phyloP scores from a whole-genome alignment of 2,329 filamentous ascomycete genomes.

The Phyllosticta capitalensis region DNA sequence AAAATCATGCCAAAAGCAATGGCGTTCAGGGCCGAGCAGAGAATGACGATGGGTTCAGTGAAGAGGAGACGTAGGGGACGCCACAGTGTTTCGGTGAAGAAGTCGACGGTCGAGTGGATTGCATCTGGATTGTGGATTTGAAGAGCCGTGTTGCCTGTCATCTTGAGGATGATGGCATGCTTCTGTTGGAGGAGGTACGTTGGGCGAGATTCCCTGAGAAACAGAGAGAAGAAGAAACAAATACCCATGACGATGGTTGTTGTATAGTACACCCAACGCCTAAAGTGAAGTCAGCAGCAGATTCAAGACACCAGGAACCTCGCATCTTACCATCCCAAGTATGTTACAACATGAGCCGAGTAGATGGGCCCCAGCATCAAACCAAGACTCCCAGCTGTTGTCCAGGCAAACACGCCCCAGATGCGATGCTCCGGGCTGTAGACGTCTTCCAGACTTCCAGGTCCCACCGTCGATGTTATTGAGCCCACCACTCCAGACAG shows the following conservation, averaged over 20 bases:
- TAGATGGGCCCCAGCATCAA: slow-evolving; percentile 7
- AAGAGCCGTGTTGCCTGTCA: neutral
- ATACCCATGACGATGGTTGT: neutral
- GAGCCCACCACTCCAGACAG: neutral
- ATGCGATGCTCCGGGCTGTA: neutral
- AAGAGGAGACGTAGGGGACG: slow-evolving; percentile 6
- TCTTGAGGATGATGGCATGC: neutral
- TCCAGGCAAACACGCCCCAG: slow-evolving; percentile 6
- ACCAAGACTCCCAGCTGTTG: slow-evolving; percentile 2
- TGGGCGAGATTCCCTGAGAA: slow-evolving; percentile 2
- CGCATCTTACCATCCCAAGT: slow-evolving; percentile 1
- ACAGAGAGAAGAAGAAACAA: neutral
- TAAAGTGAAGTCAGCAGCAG: neutral
- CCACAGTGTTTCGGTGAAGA: slow-evolving; percentile 1
- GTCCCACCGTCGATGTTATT: slow-evolving; percentile 1
- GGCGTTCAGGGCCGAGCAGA: slow-evolving; percentile 3
- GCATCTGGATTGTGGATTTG: slow-evolving; percentile 8
- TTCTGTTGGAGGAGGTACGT: slow-evolving; percentile 4
- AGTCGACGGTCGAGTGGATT: slow-evolving; percentile 1
- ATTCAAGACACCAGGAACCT: neutral
- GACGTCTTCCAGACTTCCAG: slow-evolving; percentile 8
- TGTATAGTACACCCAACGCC: slow-evolving; percentile 10
- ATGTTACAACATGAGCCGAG: neutral
- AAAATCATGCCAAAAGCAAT: slow-evolving; percentile 7
- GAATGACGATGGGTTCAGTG: slow-evolving; percentile 11